These are phyloP conservation scores for Macadamia tetraphylla DNA, from an alignment of 164 flowering plant species.

Conservation along the genomic window DNA sequence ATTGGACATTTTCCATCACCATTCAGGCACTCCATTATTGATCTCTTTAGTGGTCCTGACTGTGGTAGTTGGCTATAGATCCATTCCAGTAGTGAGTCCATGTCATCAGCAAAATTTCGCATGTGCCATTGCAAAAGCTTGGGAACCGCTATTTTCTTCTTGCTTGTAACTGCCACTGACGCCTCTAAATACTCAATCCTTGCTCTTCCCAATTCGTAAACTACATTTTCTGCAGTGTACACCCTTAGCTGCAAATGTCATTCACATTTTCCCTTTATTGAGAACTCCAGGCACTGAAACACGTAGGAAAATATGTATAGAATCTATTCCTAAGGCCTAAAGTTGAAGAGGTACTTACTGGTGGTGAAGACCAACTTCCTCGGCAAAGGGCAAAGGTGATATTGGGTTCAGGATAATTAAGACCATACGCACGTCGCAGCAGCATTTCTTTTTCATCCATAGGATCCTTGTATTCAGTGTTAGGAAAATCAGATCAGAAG, in stretches of 20 bases:
- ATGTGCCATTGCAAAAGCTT: conserved; percentile 88
- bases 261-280: conserved; percentile 4
- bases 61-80: conserved; percentile 83
- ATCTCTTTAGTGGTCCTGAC: conserved; percentile 48
- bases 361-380: conserved; percentile 95
- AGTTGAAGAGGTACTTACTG: conserved; percentile 46
- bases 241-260: conserved; percentile 55
- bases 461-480: conserved; percentile 24
- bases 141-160: conserved; percentile 76
- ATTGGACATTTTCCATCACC: conserved; percentile 37
- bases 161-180: conserved; percentile 66
- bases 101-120: conserved; percentile 81
- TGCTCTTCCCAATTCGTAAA: conserved; percentile 69
- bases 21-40: conserved; percentile 66
- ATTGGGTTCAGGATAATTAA: conserved; percentile 85
- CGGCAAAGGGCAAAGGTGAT: conserved; percentile 90
- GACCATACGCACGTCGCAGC: conserved; percentile 66
- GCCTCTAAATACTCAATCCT: conserved; percentile 85
- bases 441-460: conserved; percentile 67
- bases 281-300: not conserved
- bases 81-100: conserved; percentile 87
- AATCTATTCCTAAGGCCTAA: not conserved
- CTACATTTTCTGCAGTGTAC: conserved; percentile 69
- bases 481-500: conserved; percentile 4
- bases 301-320: not conserved